These are phyloP conservation scores for Scenedesmus sp. DNA, from an alignment of 163 green algal species.

Conservation along the genomic window DNA sequence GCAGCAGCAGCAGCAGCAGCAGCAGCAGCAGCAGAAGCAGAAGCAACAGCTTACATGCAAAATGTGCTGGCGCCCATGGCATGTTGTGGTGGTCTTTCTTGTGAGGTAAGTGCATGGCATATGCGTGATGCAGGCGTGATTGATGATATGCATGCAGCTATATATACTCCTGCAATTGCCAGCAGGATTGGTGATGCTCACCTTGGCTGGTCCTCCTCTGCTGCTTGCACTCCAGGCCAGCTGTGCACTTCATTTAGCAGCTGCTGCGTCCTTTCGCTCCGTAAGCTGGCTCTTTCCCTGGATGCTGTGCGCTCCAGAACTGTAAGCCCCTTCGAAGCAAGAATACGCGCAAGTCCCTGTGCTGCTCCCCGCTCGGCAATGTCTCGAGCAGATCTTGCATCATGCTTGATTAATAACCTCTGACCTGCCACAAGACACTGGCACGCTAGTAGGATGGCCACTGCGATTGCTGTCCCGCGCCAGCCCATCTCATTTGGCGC, in stretches of 20 bases:
- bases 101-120: too few species aligned
- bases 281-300: not conserved
- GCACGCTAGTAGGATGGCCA: not conserved
- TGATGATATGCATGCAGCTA: too few species aligned
- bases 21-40: not conserved
- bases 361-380: not conserved
- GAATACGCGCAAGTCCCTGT: not conserved
- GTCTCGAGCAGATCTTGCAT: not conserved
- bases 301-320: not conserved
- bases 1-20: not conserved
- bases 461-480: not conserved
- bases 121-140: too few species aligned
- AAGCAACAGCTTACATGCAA: not conserved
- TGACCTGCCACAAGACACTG: not conserved
- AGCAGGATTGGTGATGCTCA: not conserved
- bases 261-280: not conserved
- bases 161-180: too few species aligned
- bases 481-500: not conserved
- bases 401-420: slow-evolving; percentile 14
- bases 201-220: slow-evolving; percentile 39
- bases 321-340: not conserved
- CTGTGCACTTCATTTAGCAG: not conserved
- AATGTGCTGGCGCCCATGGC: not conserved
- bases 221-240: slow-evolving; percentile 41
- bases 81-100: not conserved